Evolutionary conservation across 1,284 basidiomycete genomes (phyloP), one percentile per base, ranked within the genome.

Genomic region (Cryptococcus sp.): DNA sequence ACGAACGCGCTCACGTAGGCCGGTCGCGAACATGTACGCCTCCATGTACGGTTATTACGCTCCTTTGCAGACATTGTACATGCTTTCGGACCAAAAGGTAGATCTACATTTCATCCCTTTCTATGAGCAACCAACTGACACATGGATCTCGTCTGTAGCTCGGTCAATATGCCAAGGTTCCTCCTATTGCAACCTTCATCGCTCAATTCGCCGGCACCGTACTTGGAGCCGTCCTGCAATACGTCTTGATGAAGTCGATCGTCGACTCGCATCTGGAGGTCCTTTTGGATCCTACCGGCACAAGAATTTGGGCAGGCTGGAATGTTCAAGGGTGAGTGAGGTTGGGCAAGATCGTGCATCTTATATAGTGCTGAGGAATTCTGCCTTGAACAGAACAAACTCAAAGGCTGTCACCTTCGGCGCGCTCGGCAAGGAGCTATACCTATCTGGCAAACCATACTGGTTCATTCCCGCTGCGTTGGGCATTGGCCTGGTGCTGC

Each of bases 321-420:
- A 50, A 55, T n/a, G 17, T 50, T 8, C 54, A 55, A 37, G 52
- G 52, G 52, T 54, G 44, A 47, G 52, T 54, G 10, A 55, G n/a
- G n/a, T n/a, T 77, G 59, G 0, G 50, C 19, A 81, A n/a, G 2
- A 10, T 2, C 13, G n/a, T 44, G 6, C 41, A 6, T 16, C 22
- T 44, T 44, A 8, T 22, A 2, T 16, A n/a, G 41, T 44, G 15
- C 41, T 44, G n/a, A 44, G n/a, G 11, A 19, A 22, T 8, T 16
- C 8, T 4, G 41, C 7, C 57, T 77, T 83, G 51, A 81, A 84
- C 62, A 72, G 78, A 43, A 81, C 81, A 67, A 85, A 84, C 71
- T 83, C 83, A n/a, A 80, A 81, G 13, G 83, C 83, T 3, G 78
- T 85, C 34, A 82, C 84, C 0, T 82, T 83, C 81, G 84, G 83